Base-by-base conservation (phyloP, 2,329 filamentous ascomycete species). In the Leptographium lundbergii region DNA sequence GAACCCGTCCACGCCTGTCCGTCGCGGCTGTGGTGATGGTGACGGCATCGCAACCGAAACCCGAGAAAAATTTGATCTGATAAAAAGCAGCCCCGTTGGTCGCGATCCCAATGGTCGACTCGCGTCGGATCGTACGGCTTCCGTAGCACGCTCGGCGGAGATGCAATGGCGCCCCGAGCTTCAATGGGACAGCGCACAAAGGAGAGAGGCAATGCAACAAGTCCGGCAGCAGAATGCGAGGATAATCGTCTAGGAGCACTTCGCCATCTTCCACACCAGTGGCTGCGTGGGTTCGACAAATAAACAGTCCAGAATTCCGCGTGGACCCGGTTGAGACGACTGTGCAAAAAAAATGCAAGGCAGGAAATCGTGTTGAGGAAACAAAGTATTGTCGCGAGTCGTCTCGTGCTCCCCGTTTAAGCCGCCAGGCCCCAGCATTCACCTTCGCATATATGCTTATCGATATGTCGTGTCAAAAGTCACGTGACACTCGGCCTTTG, bases 11-110 rank as follows among this genome's bases (percentile, higher is more conserved):
- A 58, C 57, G 52, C 58, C 60, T 25, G 59, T 5, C 19, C 61
- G 54, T 39, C 62, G 47, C 24, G 59, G 57, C 57, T 58, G 60
- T 3, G 62, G 61, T 5, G 62, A 61, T 17, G 63, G 42, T 10
- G 62, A 56, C 22, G 60, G 63, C 62, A 61, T 61, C 13, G 34
- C 14, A 11, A 24, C 10, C 7, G 22, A 22, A 3, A n/a, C n/a
- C 6, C 9, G 48, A 17, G 11, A 10, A 48, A 6, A 17, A 22
- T n/a, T 6, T 1, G 6, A 47, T n/a, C n/a, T n/a, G n/a, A 47
- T 42, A 13, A 42, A 42, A 19, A 19, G n/a, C 19, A 10, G 47
- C 22, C 22, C 32, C 32, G 32, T 34, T 9, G 14, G 9, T 42
- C 39, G 14, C 14, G 14, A 19, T 42, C 14, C 39, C 19, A 42